A percentile compares a stretch with the other conserved stretches of the same genome.
phyloP scores from a whole-genome alignment of 2,329 filamentous ascomycete genomes.

The Fusarium anguioides region DNA sequence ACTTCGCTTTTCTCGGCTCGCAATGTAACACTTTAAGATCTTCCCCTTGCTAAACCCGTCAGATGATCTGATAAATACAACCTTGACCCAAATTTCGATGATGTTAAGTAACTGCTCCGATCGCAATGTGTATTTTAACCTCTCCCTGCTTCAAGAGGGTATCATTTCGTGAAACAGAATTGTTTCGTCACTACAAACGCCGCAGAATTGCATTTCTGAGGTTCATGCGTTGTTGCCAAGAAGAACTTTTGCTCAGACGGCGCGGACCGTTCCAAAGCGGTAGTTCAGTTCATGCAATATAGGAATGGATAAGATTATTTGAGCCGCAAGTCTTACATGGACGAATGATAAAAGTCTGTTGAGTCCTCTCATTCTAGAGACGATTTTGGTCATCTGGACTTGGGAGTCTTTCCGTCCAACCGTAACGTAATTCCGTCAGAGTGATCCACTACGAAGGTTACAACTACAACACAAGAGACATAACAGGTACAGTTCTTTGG shows the following conservation, averaged over 20 bases:
- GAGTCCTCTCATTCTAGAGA: not conserved
- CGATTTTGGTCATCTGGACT: not conserved
- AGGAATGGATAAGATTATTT: accelerated
- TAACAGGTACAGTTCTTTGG: not conserved
- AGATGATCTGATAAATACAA: not conserved
- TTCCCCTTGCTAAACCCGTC: not conserved
- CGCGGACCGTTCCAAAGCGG: not conserved
- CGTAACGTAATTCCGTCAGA: accelerated
- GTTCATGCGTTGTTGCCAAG: not conserved
- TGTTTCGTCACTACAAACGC: conserved; percentile 5
- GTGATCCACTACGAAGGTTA: accelerated
- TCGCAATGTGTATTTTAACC: no score
- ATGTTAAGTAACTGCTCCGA: not conserved
- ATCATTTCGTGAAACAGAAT: not conserved
- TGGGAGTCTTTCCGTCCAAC: accelerated
- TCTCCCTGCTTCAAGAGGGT: not conserved
- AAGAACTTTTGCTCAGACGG: not conserved
- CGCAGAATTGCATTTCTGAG: not conserved
- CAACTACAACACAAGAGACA: not conserved
- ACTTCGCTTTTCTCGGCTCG: no score
- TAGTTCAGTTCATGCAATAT: not conserved
- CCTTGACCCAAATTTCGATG: not conserved
- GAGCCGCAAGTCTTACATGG: not conserved
- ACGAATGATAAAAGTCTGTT: not conserved
- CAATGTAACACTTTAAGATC: not conserved